These are phyloP conservation scores for Fusarium coffeatum DNA, from an alignment of 2,329 filamentous ascomycete species.

Conservation along the genomic window DNA sequence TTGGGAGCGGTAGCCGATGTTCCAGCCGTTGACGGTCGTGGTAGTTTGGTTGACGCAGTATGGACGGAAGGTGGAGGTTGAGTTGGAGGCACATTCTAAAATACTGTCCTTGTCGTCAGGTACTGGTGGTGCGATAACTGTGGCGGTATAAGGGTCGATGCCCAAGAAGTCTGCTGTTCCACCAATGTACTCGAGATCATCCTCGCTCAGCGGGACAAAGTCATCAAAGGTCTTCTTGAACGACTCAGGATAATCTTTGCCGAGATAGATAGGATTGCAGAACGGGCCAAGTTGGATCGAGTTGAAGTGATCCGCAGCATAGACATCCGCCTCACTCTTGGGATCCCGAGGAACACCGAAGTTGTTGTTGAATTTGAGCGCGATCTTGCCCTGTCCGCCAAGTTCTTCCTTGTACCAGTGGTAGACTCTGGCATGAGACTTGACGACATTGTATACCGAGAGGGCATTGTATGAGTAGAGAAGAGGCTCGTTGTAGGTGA, in stretches of 20 bases:
- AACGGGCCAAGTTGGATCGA: constrained; percentile 62
- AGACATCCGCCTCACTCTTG: constrained; percentile 54
- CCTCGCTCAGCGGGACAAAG: constrained; percentile 59
- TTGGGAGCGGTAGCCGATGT: constrained; percentile 67
- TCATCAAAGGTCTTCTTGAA: constrained; percentile 59
- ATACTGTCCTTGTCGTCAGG: constrained; percentile 54
- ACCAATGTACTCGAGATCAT: constrained; percentile 61
- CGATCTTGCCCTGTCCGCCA: constrained; percentile 61
- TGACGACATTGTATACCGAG: constrained; percentile 56
- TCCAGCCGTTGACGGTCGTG: constrained; percentile 64
- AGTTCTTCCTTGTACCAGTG: constrained; percentile 67
- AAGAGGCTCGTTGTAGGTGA: constrained; percentile 65
- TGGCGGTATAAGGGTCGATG: constrained; percentile 69
- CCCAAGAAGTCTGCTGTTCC: constrained; percentile 66
- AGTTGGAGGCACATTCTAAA: constrained; percentile 60
- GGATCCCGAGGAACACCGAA: constrained; percentile 62
- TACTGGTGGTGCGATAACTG: constrained; percentile 61
- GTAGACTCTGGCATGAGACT: constrained; percentile 61
- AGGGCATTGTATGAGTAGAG: constrained; percentile 56
- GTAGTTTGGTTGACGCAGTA: constrained; percentile 64
- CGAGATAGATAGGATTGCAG: constrained; percentile 64
- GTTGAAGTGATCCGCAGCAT: constrained; percentile 60
- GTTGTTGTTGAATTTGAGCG: constrained; percentile 62
- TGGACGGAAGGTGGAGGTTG: constrained; percentile 59
- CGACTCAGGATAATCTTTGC: constrained; percentile 61